Evolutionary conservation across 495 filamentous ascomycete genomes (phyloP), one percentile per base, ranked within the genome.

Genomic region (Geoglossum glabrum): DNA sequence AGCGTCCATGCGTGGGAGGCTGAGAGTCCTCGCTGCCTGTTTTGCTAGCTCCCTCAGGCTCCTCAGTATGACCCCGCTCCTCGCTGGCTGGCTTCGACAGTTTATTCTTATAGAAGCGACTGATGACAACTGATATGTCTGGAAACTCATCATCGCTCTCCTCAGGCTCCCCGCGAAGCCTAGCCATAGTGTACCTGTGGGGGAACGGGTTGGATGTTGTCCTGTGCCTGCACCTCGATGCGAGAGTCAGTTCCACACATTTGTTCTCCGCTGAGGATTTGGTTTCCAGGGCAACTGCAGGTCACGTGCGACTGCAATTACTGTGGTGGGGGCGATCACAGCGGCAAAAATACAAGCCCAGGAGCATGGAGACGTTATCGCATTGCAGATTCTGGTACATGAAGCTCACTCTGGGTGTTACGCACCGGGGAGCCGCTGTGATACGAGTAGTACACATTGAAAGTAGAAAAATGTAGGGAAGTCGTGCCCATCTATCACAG

Each of bases 101-200:
- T 52, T 52, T 52, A 26, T 28, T 52, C 15, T 31, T 9, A 13
- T 28, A 15, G 19, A 31, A 52, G 23, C 49, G 49, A 8, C 19
- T 52, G 28, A 52, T 52, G 4, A 52, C 15, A 17, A 13, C 26
- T 19, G 49, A 52, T 28, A 56, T 26, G 21, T 31, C 31, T 33
- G 56, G 56, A 33, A 58, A 58, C 26, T 58, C 56, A 38, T 58
- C 56, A 50, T 58, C 56, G 43, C 56, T 58, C 25, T 52, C 28
- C 28, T 52, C 49, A 52, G 10, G 57, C 11, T 52, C 28, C 15
- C 30, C 49, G 17, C 17, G 56, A 15, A 58, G 56, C 25, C 56
- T 45, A 23, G 56, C 56, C 56, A 58, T 58, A 17, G n/a, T 17
- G 1, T 17, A 26, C 38, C 13, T 13, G 25, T 2, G 36, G 2